Conservation (phyloP, 352 stramenopile species). For the Plasmopara muralis region DNA sequence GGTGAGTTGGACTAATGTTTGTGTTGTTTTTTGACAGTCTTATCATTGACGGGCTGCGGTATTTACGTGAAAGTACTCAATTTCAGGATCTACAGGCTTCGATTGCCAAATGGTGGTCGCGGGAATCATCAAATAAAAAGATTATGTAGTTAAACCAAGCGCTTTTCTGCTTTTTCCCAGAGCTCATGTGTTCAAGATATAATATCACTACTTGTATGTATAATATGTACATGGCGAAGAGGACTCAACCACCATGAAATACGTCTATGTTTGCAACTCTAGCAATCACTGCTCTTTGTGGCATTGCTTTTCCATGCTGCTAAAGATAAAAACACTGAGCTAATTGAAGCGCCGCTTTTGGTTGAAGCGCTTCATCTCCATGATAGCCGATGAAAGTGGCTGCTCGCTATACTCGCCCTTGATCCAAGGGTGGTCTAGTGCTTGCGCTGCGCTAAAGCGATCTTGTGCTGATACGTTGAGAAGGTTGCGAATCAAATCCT, state of each 20-base stretch:
- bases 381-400: slow-evolving; percentile 71
- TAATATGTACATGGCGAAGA: slow-evolving; percentile 20
- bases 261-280: slow-evolving; percentile 35
- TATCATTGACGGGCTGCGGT: slow-evolving; percentile 50
- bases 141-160: slow-evolving; percentile 1
- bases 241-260: slow-evolving; percentile 29
- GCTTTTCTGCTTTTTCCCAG: slow-evolving; percentile 1
- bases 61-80: slow-evolving; percentile 48
- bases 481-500: slow-evolving; percentile 74
- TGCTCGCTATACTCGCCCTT: slow-evolving; percentile 75
- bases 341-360: slow-evolving; percentile 84
- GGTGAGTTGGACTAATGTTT: background rate
- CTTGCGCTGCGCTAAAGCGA: slow-evolving; percentile 60
- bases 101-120: slow-evolving; percentile 41
- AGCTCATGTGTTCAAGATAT: slow-evolving; percentile 35
- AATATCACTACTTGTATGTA: slow-evolving; percentile 32
- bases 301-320: slow-evolving; percentile 17
- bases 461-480: slow-evolving; percentile 71
- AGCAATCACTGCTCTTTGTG: slow-evolving; percentile 24
- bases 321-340: slow-evolving; percentile 16
- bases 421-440: slow-evolving; percentile 82
- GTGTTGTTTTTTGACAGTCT: slow-evolving; percentile 21
- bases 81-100: slow-evolving; percentile 39
- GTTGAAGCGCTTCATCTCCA: slow-evolving; percentile 88
- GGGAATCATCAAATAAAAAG: slow-evolving; percentile 2